Conservation (phyloP, 1,139 yeast species). For the Saccharomyces hybrid region DNA sequence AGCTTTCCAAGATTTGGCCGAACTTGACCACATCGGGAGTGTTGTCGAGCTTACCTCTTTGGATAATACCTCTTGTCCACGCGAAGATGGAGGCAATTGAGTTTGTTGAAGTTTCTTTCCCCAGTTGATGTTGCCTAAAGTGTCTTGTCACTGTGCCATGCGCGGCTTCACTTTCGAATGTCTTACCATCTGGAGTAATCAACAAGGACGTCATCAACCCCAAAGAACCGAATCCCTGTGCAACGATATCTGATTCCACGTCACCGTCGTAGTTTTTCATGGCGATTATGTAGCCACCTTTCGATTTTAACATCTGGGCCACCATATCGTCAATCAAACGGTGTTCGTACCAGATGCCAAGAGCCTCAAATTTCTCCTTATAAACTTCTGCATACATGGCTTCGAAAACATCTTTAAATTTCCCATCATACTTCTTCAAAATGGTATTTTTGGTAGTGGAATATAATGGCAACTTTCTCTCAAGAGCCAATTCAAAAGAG, state of each 20-base stretch:
- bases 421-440: slow-evolving; percentile 86
- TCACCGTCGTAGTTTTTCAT: slow-evolving; percentile 97
- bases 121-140: slow-evolving; percentile 88
- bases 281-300: slow-evolving; percentile 94
- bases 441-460: slow-evolving; percentile 91
- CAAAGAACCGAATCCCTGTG: slow-evolving; percentile 94
- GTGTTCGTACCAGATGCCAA: slow-evolving; percentile 91
- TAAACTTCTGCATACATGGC: slow-evolving; percentile 64
- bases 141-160: slow-evolving; percentile 98
- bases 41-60: slow-evolving; percentile 80
- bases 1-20: slow-evolving; percentile 69
- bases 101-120: slow-evolving; percentile 95
- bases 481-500: slow-evolving; percentile 80
- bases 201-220: slow-evolving; percentile 95
- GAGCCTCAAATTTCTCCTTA: slow-evolving; percentile 60
- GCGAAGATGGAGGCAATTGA: slow-evolving; percentile 96
- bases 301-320: slow-evolving; percentile 93
- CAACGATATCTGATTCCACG: slow-evolving; percentile 93
- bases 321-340: slow-evolving; percentile 97
- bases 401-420: slow-evolving; percentile 89
- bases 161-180: slow-evolving; percentile 94
- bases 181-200: slow-evolving; percentile 90
- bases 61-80: slow-evolving; percentile 88
- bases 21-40: slow-evolving; percentile 80
- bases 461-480: slow-evolving; percentile 69